A percentile compares a stretch with the other conserved stretches of the same genome.
phyloP scores from a whole-genome alignment of 768 basidiomycete genomes.

The Hypsizygus marmoreus region DNA sequence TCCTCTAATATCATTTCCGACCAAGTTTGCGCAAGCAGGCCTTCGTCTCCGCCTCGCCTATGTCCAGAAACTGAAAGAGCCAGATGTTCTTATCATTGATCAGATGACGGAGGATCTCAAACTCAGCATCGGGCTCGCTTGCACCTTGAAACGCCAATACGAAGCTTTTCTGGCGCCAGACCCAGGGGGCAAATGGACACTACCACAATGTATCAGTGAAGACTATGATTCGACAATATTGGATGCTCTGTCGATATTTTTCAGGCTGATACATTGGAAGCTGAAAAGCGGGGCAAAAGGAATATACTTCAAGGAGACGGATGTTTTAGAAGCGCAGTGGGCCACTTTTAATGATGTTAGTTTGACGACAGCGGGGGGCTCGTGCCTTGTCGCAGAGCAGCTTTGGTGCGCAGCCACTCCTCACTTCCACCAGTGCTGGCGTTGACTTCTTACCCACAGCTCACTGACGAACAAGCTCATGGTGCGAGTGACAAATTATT shows the following conservation, averaged over 20 bases:
- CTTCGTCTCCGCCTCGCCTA: constrained; percentile 89
- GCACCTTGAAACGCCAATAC: constrained; percentile 94
- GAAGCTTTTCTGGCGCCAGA: constrained; percentile 89
- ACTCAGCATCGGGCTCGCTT: constrained; percentile 87
- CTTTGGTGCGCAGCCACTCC: constrained; percentile 67
- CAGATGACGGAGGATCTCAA: constrained; percentile 94
- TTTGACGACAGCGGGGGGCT: constrained; percentile 83
- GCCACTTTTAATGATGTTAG: constrained; percentile 93
- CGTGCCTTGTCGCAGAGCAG: constrained; percentile 90
- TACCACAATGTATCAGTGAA: constrained; percentile 85
- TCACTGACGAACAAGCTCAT: constrained; percentile 91
- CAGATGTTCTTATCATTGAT: constrained; percentile 88
- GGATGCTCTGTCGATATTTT: constrained; percentile 86
- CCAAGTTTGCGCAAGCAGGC: constrained; percentile 89
- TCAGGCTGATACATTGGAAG: constrained; percentile 94
- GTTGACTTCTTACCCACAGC: constrained; percentile 41
- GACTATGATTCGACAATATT: constrained; percentile 91
- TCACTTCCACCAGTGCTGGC: constrained; percentile 3
- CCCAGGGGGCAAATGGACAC: constrained; percentile 82
- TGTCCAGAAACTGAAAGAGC: constrained; percentile 84
- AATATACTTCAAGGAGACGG: constrained; percentile 97
- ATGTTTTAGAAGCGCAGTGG: constrained; percentile 97
- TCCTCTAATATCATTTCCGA: constrained; percentile 94
- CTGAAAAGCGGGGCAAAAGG: constrained; percentile 90
- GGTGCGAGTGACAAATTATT: constrained; percentile 90